Base-by-base conservation (phyloP, 2,329 filamentous ascomycete genomes). In the Colletotrichum limetticola region DNA sequence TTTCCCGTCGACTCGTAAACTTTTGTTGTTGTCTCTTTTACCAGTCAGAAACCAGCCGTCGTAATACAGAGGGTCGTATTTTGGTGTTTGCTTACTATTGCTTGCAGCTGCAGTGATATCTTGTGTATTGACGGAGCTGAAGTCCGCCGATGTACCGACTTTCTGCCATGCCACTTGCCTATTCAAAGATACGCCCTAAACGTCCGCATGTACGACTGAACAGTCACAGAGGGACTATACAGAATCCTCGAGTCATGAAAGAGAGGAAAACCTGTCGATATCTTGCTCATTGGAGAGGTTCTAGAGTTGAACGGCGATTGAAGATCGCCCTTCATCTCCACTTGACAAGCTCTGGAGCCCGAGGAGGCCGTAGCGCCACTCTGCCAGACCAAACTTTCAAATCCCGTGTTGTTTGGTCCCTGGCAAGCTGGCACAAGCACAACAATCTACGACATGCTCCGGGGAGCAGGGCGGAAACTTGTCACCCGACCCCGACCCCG, bases 321-420 rank as follows among this genome's bases (percentile, higher is more conserved):
- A 28, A 11, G 52, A 66, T 49, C 14, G 22, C 14, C 8, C 35
- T 19, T 12, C n/a, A 30, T 35, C 67, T 32, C 67, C 61, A 71
- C 68, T 26, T 28, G 26, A 52, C 46, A 63, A 22, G 60, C 42
- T 24, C 28, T 53, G 4, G 60, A 32, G 42, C 60, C 60, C 42
- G 42, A 52, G 37, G 46, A 49, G 42, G 37, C 26, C 46, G 19
- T 7, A 9, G 26, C 42, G 42, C 26, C 14, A 22, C 49, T 22
- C 1, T 53, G 22, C 22, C 9, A 49, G 19, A 16, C 22, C 42
- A 56, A 24, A 35, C 53, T 49, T 63, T 72, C 69, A 72, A 69
- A 72, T 59, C 65, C 69, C 69, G 65, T 28, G 32, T 24, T 16
- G 37, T 42, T 42, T 42, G 5, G 14, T 16, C 5, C 37, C 19